These are phyloP conservation scores for Teratosphaeria viscida DNA, from an alignment of 2,329 filamentous ascomycete species.

Conservation along the genomic window DNA sequence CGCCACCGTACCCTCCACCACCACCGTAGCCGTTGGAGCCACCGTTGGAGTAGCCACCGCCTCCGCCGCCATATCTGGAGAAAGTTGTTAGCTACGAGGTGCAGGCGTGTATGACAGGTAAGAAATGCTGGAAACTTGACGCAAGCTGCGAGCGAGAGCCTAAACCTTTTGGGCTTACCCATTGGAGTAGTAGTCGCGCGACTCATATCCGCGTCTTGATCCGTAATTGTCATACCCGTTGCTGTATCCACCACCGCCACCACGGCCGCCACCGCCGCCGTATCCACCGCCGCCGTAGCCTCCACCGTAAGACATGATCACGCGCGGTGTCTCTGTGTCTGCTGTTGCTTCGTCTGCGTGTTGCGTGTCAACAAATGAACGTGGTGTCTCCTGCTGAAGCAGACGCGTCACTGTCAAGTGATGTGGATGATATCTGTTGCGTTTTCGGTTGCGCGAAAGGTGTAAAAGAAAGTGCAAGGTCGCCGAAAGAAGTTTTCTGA, in stretches of 20 bases:
- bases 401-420: neutral
- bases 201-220: constrained; percentile 32
- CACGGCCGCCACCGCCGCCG: constrained; percentile 37
- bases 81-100: constrained; percentile 1
- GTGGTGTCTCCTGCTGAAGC: neutral
- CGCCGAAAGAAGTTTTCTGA: neutral
- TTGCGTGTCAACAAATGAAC: neutral
- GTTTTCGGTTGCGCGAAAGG: neutral
- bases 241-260: constrained; percentile 24
- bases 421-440: neutral
- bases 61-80: constrained; percentile 9
- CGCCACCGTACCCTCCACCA: constrained; percentile 28
- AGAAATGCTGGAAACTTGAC: constrained; percentile 4
- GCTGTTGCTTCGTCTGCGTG: neutral
- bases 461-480: neutral
- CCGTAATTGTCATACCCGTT: constrained; percentile 34
- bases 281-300: constrained; percentile 37
- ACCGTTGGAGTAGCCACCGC: constrained; percentile 14
- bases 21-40: constrained; percentile 24
- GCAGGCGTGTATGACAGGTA: constrained; percentile 1
- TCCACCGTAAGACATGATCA: constrained; percentile 60
- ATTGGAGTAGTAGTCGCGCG: constrained; percentile 37
- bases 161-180: constrained; percentile 35
- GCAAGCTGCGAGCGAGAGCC: constrained; percentile 25
- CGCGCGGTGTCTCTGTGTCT: constrained; percentile 12